phyloP scores from a whole-genome alignment of 495 filamentous ascomycete genomes.

The Trichoderma erinaceum region DNA sequence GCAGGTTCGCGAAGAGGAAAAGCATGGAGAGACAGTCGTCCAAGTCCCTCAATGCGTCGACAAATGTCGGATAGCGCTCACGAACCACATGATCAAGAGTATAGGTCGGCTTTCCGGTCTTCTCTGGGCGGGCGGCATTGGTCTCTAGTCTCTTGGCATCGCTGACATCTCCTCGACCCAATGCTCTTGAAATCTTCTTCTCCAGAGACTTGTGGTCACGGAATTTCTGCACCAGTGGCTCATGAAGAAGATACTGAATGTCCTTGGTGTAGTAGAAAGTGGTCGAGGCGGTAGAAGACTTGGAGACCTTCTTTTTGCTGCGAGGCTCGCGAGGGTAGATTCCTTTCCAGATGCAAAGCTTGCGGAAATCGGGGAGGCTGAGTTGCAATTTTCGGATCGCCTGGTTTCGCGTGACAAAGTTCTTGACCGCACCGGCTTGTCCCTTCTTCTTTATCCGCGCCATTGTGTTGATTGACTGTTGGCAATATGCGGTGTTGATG shows the following conservation, averaged over 20 bases:
- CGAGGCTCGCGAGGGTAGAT: constrained; percentile 96
- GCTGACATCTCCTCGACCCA: constrained; percentile 83
- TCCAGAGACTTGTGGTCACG: constrained; percentile 91
- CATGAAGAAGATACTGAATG: constrained; percentile 95
- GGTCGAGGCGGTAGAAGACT: constrained; percentile 78
- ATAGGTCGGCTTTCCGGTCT: constrained; percentile 75
- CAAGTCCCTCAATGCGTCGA: constrained; percentile 87
- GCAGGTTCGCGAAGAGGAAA: constrained; percentile 95
- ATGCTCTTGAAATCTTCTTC: constrained; percentile 89
- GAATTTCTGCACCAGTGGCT: constrained; percentile 92
- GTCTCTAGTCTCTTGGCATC: constrained; percentile 65
- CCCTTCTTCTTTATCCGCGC: constrained; percentile 92
- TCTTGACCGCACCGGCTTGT: constrained; percentile 87
- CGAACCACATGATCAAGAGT: constrained; percentile 94
- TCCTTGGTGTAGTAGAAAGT: constrained; percentile 99
- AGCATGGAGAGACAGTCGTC: constrained; percentile 96
- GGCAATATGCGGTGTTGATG: background rate
- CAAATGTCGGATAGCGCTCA: constrained; percentile 95
- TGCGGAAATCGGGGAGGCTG: constrained; percentile 91
- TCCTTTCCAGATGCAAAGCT: constrained; percentile 98
- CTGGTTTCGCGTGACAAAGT: constrained; percentile 95
- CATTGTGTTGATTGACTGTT: constrained; percentile 47
- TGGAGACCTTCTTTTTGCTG: constrained; percentile 93
- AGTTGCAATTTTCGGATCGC: constrained; percentile 97
- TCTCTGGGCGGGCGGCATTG: constrained; percentile 66